phyloP scores from a whole-genome alignment of 2,329 filamentous ascomycete species.

The Colletotrichum gloeosporioides region DNA sequence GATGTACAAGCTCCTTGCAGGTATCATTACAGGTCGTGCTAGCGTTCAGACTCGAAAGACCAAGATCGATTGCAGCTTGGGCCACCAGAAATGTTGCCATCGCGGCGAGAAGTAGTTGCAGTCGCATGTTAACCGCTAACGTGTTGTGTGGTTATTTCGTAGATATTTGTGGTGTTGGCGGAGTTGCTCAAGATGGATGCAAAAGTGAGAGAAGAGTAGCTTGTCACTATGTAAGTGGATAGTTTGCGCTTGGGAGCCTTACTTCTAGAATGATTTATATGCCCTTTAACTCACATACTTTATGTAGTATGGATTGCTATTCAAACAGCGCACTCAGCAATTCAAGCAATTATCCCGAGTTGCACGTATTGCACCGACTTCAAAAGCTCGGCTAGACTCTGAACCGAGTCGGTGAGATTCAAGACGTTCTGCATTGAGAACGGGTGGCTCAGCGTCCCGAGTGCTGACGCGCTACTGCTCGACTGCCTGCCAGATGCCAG shows the following conservation, averaged over 20 bases:
- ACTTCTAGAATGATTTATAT: background rate
- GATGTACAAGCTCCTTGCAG: background rate
- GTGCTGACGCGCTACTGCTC: background rate
- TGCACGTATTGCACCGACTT: background rate
- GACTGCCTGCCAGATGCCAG: background rate
- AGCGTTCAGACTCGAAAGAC: background rate
- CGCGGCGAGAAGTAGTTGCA: background rate
- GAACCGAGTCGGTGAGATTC: background rate
- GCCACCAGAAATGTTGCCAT: background rate
- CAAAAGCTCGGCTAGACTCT: background rate
- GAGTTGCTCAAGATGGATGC: background rate
- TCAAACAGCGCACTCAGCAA: background rate
- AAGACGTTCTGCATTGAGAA: background rate
- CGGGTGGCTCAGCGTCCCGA: background rate
- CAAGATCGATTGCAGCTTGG: background rate
- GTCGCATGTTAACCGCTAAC: background rate
- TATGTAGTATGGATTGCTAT: background rate
- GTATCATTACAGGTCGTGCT: background rate
- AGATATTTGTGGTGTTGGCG: too few species aligned
- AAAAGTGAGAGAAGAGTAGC: background rate
- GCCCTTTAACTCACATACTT: background rate
- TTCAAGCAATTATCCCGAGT: background rate
- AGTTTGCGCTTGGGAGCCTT: background rate
- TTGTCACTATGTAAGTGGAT: background rate
- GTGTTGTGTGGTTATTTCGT: background rate